Conservation (phyloP, 768 basidiomycete genomes). For the Tricholoma hemisulphureum region DNA sequence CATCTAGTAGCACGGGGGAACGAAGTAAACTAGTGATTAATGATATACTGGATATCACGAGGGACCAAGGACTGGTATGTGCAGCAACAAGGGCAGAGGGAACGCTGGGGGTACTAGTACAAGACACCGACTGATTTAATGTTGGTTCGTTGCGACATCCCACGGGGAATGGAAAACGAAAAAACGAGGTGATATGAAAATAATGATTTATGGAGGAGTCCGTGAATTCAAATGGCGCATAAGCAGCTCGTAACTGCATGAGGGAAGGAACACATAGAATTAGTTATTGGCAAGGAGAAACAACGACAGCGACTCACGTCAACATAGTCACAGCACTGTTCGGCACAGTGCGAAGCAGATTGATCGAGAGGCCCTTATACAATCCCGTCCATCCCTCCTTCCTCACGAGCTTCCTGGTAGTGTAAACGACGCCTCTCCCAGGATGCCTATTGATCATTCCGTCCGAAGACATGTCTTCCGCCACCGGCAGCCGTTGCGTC, state of each 20-base stretch:
- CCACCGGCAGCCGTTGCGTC: constrained; percentile 70
- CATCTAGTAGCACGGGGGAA: neutral
- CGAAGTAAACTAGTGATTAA: constrained; percentile 1
- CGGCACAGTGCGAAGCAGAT: constrained; percentile 91
- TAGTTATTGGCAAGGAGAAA: neutral
- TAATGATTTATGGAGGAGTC: constrained; percentile 20
- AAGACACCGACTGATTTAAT: neutral
- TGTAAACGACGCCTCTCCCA: constrained; percentile 69
- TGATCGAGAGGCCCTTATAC: constrained; percentile 93
- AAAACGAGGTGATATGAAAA: neutral
- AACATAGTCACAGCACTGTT: constrained; percentile 95
- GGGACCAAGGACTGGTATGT: neutral
- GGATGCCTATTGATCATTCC: constrained; percentile 58
- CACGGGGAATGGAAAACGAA: neutral
- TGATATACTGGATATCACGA: neutral
- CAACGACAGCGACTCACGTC: constrained; percentile 53
- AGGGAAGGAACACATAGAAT: neutral
- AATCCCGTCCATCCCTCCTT: constrained; percentile 89
- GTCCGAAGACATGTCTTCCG: constrained; percentile 56
- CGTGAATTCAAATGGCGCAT: constrained; percentile 50
- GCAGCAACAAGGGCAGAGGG: neutral
- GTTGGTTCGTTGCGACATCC: neutral
- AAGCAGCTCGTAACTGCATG: constrained; percentile 47
- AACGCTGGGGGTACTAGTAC: neutral
- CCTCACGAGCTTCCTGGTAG: constrained; percentile 64